Base-by-base conservation (phyloP, 2,329 filamentous ascomycete genomes). In the Aciculosporium take region DNA sequence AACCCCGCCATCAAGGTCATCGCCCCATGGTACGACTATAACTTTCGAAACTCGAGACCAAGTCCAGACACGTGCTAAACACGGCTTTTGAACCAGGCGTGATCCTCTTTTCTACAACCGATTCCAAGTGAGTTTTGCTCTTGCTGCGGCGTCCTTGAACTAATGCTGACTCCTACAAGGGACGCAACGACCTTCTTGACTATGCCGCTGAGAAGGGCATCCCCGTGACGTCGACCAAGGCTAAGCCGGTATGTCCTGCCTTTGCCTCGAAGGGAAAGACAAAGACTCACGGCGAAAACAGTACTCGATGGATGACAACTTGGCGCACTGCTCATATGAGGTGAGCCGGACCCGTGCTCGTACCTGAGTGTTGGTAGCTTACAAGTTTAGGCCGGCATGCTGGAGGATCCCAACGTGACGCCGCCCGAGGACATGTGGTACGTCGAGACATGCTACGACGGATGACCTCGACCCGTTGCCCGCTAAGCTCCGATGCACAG, bases 271-370 rank as follows among this genome's bases (percentile, higher is more conserved):
- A 18, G 7, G 10, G 17, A 25, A 12, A 21, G 15, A n/a, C 20
- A 28, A 28, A 12, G 8, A 28, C 27, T 38, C 2, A 38, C 30
- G 18, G n/a, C 30, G 10, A 18, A 30, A 20, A 30, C 15, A 38
- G 37, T 37, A 25, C 7, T 44, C 38, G 7, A 44, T 44, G 42
- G 42, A 44, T 33, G 38, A 23, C 12, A 41, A 44, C 33, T 23
- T 44, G 33, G 29, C 35, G 10, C 38, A 37, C 28, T 36, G 32
- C 39, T 41, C 39, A 21, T 37, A 41, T 21, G 39, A 41, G 27
- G 36, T 38, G 6, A 21, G 18, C 21, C 24, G 18, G 18, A 7
- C 6, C 13, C 17, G 13, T 18, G 3, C 5, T 37, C 23, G 9
- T 13, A 10, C 17, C 17, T 23, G 13, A 7, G 13, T 17, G 15